Evolutionary conservation across 495 filamentous ascomycete genomes (phyloP).

Genomic region (Tuber microsphaerosporum): DNA sequence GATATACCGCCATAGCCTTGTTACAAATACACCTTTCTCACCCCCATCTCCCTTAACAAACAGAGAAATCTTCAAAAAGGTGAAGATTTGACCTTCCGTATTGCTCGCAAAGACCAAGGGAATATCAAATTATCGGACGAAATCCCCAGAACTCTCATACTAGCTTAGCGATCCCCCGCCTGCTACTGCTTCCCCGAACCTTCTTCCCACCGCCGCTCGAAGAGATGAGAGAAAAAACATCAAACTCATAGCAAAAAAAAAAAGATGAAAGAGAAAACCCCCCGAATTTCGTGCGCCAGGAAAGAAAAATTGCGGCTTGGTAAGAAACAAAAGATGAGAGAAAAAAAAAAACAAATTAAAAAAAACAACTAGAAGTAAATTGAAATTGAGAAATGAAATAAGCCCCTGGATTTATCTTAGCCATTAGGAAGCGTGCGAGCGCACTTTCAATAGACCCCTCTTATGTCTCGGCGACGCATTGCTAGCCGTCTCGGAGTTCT

Average conservation of each 20-base stretch:
- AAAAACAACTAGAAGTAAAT: neutral
- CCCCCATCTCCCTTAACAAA: conserved; percentile 2
- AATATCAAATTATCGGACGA: neutral
- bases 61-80: neutral
- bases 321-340: neutral
- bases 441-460: conserved; percentile 30
- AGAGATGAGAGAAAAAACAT: neutral
- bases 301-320: neutral
- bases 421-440: neutral
- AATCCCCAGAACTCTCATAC: neutral
- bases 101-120: neutral
- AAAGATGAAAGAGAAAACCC: neutral
- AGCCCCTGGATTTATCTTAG: neutral
- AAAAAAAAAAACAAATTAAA: neutral
- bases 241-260: neutral
- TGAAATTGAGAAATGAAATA: neutral
- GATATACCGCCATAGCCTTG: neutral
- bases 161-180: neutral
- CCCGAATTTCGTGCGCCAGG: neutral
- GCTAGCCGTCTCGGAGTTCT: conserved; percentile 37
- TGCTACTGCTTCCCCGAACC: neutral
- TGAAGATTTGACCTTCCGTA: neutral
- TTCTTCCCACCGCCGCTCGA: neutral
- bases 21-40: conserved; percentile 1
- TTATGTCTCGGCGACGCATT: conserved; percentile 37